A percentile compares a stretch with the other conserved stretches of the same genome.
These are phyloP conservation scores for Vigna trinervia DNA, from an alignment of 306 rosid species.

Conservation along the genomic window DNA sequence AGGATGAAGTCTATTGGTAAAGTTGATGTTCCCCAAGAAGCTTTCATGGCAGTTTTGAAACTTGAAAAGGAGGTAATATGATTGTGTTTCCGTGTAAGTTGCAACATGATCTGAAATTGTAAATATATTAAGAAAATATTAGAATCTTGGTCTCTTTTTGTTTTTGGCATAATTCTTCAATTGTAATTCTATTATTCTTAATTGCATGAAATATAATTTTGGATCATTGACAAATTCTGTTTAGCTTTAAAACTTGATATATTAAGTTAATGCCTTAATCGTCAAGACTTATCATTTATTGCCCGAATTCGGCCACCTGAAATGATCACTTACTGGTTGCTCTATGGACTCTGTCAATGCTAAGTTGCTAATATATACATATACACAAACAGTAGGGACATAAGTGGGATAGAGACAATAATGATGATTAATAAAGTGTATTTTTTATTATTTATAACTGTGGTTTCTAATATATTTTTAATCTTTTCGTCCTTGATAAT, in stretches of 20 bases:
- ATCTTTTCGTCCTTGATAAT: too few species aligned
- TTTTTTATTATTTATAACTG: too few species aligned
- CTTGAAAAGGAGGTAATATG: constrained; percentile 92
- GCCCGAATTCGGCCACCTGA: too few species aligned
- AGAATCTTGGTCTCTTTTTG: constrained; percentile 34
- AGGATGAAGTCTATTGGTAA: constrained; percentile 94
- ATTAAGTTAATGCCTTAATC: not conserved
- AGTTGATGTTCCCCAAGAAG: constrained; percentile 97
- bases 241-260: not conserved
- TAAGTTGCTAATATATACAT: too few species aligned
- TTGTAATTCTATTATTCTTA: constrained; percentile 5
- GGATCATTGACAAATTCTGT: not conserved
- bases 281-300: too few species aligned
- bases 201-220: constrained; percentile 14
- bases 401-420: too few species aligned
- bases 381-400: too few species aligned
- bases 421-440: too few species aligned
- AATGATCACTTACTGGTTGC: too few species aligned
- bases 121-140: constrained; percentile 33
- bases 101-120: constrained; percentile 43
- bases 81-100: constrained; percentile 41
- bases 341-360: too few species aligned
- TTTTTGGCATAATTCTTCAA: constrained; percentile 35
- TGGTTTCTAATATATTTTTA: too few species aligned
- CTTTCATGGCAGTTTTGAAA: constrained; percentile 97